Base-by-base conservation (phyloP, 441 rosid genomes). In the Brassica balearica region DNA sequence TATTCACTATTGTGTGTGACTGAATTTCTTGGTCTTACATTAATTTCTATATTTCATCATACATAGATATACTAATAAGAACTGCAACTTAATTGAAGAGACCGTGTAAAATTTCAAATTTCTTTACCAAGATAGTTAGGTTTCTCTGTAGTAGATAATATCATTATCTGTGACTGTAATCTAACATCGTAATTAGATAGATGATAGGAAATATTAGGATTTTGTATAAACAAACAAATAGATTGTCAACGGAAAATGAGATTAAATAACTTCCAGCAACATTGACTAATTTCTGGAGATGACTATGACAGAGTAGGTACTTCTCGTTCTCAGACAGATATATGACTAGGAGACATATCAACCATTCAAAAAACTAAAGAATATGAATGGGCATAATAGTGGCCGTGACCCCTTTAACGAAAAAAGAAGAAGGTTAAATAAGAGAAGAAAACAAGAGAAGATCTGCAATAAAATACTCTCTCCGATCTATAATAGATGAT, bases 271-370 rank as follows among this genome's bases (percentile, higher is more conserved):
- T 53, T 53, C 59, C 59, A 53, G 61, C 58, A 67, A 73, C 65
- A 67, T 34, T 61, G 77, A 68, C 74, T 78, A 60, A 73, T 68
- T 73, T 67, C 59, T 65, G 41, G 55, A 59, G 29, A 20, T 59
- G 63, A 56, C 72, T 71, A 41, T 25, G 55, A 29, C 48, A 64
- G 77, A 38, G 70, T 78, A 72, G 65, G 73, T 67, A 72, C 74
- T 72, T 78, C 69, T 73, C 77, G 59, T 15, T 73, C 61, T 73
- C 69, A 72, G 22, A 67, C 72, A 23, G 61, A 77, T n/a, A 17
- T 25, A 25, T 25, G 27, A 25, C 27, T 38, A 8, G 11, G 20
- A 23, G 6, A 32, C 46, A 29, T 23, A 71, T 17, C 46, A 71
- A 59, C 56, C 77, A 66, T 58, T 43, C 23, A 22, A 6, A 65